phyloP scores from a whole-genome alignment of 2,329 filamentous ascomycete genomes.

The Fusarium lateritium region DNA sequence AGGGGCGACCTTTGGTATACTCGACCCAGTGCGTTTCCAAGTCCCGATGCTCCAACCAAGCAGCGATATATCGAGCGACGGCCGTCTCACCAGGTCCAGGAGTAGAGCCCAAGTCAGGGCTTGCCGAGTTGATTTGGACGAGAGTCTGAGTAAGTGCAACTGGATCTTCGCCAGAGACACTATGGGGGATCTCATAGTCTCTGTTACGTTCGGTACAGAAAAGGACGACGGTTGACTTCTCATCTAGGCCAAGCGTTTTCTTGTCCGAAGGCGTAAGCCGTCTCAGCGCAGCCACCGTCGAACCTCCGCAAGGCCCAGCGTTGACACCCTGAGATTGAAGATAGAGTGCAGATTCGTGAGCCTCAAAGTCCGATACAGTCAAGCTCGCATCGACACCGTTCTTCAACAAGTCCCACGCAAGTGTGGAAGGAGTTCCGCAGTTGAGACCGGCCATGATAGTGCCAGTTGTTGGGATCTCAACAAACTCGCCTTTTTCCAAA shows the following conservation, averaged over 20 bases:
- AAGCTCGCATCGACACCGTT: conserved; percentile 72
- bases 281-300: conserved; percentile 69
- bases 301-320: conserved; percentile 75
- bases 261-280: conserved; percentile 59
- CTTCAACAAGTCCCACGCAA: conserved; percentile 74
- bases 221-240: conserved; percentile 72
- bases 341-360: conserved; percentile 70
- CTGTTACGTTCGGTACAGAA: conserved; percentile 73
- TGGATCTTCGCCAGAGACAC: conserved; percentile 59
- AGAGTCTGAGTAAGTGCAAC: conserved; percentile 61
- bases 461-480: conserved; percentile 66
- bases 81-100: conserved; percentile 62
- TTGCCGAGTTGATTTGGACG: conserved; percentile 65
- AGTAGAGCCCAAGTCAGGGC: conserved; percentile 58
- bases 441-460: conserved; percentile 84
- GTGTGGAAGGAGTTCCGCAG: conserved; percentile 77
- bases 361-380: conserved; percentile 73
- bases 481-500: conserved; percentile 63
- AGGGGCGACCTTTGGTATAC: conserved; percentile 62
- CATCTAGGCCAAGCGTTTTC: conserved; percentile 55
- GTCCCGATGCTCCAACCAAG: conserved; percentile 66
- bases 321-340: conserved; percentile 63
- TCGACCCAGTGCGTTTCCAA: conserved; percentile 67
- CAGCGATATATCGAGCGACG: conserved; percentile 62
- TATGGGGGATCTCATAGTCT: conserved; percentile 63